Evolutionary conservation across 257 asterid species (phyloP).

Genomic region (Solanum pennellii): DNA sequence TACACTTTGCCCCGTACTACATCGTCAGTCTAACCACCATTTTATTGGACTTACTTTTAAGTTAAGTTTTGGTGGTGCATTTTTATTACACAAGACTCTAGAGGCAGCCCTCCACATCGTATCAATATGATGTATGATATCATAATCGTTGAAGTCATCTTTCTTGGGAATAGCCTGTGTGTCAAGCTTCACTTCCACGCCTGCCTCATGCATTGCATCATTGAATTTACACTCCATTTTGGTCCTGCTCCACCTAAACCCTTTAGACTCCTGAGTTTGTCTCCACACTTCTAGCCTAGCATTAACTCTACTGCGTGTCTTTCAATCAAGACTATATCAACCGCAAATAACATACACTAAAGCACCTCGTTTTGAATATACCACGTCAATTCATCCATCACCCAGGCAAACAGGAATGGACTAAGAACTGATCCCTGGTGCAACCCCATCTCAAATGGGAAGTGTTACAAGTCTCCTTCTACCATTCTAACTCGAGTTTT

Average conservation of each 20-base stretch:
- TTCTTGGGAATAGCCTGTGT: neutral
- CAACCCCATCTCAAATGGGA: neutral
- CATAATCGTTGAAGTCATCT: neutral
- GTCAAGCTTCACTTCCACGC: neutral
- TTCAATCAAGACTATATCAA: neutral
- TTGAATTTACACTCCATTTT: neutral
- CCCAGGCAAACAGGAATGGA: neutral
- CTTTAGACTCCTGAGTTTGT: neutral
- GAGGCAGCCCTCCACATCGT: neutral
- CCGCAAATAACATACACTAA: neutral
- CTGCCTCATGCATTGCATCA: neutral
- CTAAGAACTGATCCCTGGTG: neutral
- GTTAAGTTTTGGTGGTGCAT: neutral
- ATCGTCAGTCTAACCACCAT: neutral
- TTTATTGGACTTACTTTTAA: neutral
- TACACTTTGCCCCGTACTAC: neutral
- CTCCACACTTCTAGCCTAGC: neutral
- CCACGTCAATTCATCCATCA: neutral
- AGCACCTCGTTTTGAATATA: neutral
- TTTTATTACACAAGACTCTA: neutral
- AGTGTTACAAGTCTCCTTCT: neutral
- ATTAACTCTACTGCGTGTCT: neutral
- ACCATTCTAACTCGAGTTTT: neutral
- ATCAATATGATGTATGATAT: neutral
- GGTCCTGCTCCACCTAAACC: neutral